phyloP scores from a whole-genome alignment of 1,284 basidiomycete genomes.

The Peniophora sp. region DNA sequence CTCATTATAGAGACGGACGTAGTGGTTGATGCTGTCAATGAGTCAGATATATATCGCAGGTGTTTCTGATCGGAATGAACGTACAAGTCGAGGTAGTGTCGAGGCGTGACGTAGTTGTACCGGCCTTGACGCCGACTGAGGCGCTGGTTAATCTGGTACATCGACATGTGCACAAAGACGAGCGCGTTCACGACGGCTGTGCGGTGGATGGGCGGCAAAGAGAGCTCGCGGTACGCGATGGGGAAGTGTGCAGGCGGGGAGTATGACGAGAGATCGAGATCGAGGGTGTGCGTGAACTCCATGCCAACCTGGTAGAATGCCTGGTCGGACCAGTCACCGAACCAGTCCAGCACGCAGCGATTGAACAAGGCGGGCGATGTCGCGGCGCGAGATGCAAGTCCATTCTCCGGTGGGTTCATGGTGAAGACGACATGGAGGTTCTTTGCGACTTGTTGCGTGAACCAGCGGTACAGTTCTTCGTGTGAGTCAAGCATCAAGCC shows the following conservation, averaged over 20 bases:
- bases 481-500: constrained; percentile 97
- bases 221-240: constrained; percentile 76
- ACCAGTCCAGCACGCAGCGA: constrained; percentile 97
- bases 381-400: constrained; percentile 89
- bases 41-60: constrained; percentile 11
- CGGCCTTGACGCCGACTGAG: constrained; percentile 89
- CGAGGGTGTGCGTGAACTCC: constrained; percentile 89
- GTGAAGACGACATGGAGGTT: constrained; percentile 98
- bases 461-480: constrained; percentile 96
- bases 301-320: constrained; percentile 95
- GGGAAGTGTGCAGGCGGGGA: constrained; percentile 77
- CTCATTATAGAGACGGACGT: constrained; percentile 92
- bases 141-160: constrained; percentile 85
- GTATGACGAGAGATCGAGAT: constrained; percentile 82
- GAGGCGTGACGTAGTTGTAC: constrained; percentile 95
- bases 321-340: constrained; percentile 97
- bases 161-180: constrained; percentile 87
- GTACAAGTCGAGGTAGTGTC: constrained; percentile 98
- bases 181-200: constrained; percentile 90
- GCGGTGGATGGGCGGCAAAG: constrained; percentile 77
- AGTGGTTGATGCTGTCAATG: constrained; percentile 82
- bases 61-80: constrained; percentile 24
- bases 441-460: constrained; percentile 93
- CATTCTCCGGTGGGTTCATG: constrained; percentile 98
- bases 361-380: constrained; percentile 98